These are phyloP conservation scores for Botryotinia narcissicola DNA, from an alignment of 2,329 filamentous ascomycete genomes.

Conservation along the genomic window DNA sequence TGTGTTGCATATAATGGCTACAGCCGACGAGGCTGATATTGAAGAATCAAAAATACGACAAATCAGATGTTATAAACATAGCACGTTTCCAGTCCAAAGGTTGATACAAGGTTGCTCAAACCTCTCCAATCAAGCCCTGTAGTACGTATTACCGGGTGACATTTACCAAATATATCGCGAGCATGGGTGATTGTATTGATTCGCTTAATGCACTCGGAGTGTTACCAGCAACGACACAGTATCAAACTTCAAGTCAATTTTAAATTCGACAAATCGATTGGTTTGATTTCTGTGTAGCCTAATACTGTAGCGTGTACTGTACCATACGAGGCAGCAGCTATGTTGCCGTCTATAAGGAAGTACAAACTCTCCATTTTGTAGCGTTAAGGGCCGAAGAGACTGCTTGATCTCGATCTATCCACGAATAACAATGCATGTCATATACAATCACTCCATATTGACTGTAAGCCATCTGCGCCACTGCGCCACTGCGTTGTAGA, in stretches of 20 bases:
- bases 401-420: background rate
- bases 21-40: background rate
- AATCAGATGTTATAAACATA: background rate
- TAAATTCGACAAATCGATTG: background rate
- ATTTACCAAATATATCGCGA: background rate
- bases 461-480: background rate
- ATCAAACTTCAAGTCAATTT: background rate
- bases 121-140: constrained; percentile 3
- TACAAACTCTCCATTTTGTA: too few relatives aligned
- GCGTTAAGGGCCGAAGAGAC: background rate
- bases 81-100: constrained; percentile 17
- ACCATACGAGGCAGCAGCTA: background rate
- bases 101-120: background rate
- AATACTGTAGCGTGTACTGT: background rate
- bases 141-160: background rate
- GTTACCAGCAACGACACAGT: background rate
- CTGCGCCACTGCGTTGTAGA: background rate
- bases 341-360: background rate
- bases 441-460: background rate
- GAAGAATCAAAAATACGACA: background rate
- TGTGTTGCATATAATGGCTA: background rate
- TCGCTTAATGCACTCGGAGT: background rate
- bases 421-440: background rate
- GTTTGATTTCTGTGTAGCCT: background rate
- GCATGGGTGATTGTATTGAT: constrained; percentile 11